Conservation (phyloP, 306 rosid genomes). For the Dryas octopetala region DNA sequence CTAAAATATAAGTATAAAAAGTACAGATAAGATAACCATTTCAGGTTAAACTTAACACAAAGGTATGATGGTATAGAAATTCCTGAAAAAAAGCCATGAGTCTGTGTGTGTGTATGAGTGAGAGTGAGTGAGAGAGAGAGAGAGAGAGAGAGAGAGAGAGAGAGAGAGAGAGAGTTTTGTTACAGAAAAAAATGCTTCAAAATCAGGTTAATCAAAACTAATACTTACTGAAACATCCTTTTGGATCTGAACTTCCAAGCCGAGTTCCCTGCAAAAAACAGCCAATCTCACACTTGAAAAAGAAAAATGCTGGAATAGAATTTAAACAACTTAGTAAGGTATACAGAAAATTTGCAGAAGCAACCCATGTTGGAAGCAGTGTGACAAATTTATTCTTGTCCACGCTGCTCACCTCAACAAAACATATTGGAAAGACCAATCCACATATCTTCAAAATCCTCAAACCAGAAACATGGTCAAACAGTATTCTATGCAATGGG, state of each 20-base stretch:
- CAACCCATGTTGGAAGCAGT: not conserved
- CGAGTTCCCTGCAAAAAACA: constrained; percentile 82
- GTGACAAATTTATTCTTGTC: not conserved
- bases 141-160: not conserved
- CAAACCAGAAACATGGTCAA: not conserved
- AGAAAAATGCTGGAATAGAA: not conserved
- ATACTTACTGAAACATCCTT: constrained; percentile 96
- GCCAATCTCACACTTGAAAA: constrained; percentile 11
- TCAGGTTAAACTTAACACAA: not conserved
- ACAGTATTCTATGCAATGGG: not conserved
- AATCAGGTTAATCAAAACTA: constrained; percentile 13
- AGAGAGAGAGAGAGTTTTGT: not conserved
- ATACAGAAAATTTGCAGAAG: constrained; percentile 10
- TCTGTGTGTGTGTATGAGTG: too few species aligned
- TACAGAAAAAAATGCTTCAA: constrained; percentile 24
- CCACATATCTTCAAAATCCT: not conserved
- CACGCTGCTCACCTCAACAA: not conserved
- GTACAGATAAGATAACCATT: constrained; percentile 7
- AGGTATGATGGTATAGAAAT: not conserved
- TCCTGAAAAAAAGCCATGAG: too few species aligned
- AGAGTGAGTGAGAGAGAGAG: not conserved
- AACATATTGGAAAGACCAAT: not conserved
- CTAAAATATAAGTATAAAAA: constrained; percentile 38
- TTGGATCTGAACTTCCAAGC: constrained; percentile 98
- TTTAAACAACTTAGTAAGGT: not conserved